These are phyloP conservation scores for Coprinellus micaceus DNA, from an alignment of 768 basidiomycete species.

Conservation along the genomic window DNA sequence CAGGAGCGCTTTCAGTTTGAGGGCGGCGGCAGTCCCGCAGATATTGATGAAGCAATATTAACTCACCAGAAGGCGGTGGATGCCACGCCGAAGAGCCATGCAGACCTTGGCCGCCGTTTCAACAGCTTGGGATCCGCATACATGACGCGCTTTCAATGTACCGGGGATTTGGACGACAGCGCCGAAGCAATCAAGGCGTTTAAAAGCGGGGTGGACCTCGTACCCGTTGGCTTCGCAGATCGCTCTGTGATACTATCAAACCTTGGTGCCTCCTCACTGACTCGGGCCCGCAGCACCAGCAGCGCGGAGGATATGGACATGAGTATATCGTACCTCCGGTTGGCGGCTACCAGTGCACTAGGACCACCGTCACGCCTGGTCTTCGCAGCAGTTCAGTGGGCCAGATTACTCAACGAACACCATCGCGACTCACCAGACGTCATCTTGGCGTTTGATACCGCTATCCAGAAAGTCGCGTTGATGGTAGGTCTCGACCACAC, in stretches of 20 bases:
- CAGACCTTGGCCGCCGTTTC: no score
- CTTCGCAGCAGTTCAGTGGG: slow-evolving; percentile 7
- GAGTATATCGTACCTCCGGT: not conserved
- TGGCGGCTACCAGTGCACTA: not conserved
- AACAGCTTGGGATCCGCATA: not conserved
- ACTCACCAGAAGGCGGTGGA: no score
- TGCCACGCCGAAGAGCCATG: no score
- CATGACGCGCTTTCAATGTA: not conserved
- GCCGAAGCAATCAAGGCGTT: not conserved
- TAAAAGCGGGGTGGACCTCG: not conserved
- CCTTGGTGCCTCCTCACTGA: not conserved
- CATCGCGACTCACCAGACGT: not conserved
- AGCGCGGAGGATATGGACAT: not conserved
- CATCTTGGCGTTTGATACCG: not conserved
- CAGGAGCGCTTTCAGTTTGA: no score
- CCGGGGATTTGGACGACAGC: not conserved
- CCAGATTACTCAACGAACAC: not conserved
- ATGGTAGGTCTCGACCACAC: slow-evolving; percentile 6
- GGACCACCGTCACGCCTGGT: slow-evolving; percentile 5
- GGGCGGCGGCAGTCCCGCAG: no score
- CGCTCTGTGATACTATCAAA: not conserved
- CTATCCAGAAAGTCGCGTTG: not conserved
- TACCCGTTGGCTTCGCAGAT: not conserved
- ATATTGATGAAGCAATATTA: no score
- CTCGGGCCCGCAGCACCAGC: not conserved